Percentiles rank a stretch among this genome's conserved stretches.
phyloP scores from a whole-genome alignment of 768 basidiomycete genomes.

The Hemileccinum rubropunctum region DNA sequence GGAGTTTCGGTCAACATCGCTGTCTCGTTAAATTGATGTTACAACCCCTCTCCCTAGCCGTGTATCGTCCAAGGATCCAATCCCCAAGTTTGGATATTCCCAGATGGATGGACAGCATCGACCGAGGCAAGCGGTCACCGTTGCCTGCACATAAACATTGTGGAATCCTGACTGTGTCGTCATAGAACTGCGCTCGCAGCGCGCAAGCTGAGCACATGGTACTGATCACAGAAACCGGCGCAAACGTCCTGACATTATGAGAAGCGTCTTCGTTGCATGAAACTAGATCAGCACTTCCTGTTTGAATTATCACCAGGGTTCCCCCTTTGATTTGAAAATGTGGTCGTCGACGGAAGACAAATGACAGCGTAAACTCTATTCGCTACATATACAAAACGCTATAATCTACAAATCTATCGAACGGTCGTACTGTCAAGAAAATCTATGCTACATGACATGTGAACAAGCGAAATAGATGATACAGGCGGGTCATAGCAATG shows the following conservation, averaged over 20 bases:
- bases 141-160: neutral
- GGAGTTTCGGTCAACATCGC: conserved; percentile 1
- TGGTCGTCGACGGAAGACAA: too few relatives aligned
- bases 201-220: conserved; percentile 91
- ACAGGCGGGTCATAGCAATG: neutral
- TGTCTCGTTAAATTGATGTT: neutral
- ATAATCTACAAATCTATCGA: neutral
- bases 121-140: conserved; percentile 56
- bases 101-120: conserved; percentile 92
- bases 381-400: neutral
- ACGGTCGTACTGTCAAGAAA: neutral
- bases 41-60: conserved; percentile 52
- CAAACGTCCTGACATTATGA: conserved; percentile 69
- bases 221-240: conserved; percentile 73
- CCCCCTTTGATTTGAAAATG: too few relatives aligned
- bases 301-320: too few relatives aligned
- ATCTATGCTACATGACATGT: conserved; percentile 15
- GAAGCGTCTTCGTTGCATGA: neutral
- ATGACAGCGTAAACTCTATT: too few relatives aligned
- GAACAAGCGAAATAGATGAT: neutral
- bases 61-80: conserved; percentile 72
- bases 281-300: too few relatives aligned
- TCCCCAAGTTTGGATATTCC: conserved; percentile 72
- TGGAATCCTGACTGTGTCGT: neutral
- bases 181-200: conserved; percentile 73